Evolutionary conservation across 2,329 filamentous ascomycete genomes (phyloP).

Genomic region (Pseudocercospora fijiensis): DNA sequence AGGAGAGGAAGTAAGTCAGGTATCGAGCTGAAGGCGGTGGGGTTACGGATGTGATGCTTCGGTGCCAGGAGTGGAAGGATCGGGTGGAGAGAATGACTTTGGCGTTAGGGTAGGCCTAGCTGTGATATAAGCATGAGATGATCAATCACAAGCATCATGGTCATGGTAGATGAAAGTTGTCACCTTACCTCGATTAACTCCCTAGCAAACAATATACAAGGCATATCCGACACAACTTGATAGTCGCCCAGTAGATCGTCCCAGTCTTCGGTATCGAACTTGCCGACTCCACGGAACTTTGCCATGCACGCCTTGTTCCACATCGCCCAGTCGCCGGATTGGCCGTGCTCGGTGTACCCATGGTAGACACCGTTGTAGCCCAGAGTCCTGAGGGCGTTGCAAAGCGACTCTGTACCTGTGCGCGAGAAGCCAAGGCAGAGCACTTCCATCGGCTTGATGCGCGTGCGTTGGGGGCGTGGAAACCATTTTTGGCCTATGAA

Average conservation of each 20-base stretch:
- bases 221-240: constrained; percentile 5
- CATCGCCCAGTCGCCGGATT: not conserved
- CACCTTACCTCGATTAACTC: not conserved
- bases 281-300: constrained; percentile 1
- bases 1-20: not conserved
- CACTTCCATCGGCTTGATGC: constrained; percentile 2
- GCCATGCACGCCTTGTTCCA: constrained; percentile 9
- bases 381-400: not conserved
- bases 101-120: constrained; percentile 5
- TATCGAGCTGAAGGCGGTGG: not conserved
- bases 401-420: constrained; percentile 3
- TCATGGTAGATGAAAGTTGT: not conserved
- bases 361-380: constrained; percentile 3
- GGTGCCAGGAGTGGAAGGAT: not conserved
- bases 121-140: not conserved
- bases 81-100: not conserved
- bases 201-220: constrained; percentile 1
- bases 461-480: not conserved
- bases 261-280: not conserved
- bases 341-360: not conserved
- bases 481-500: constrained; percentile 1
- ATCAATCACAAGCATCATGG: no score
- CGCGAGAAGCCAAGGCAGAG: constrained; percentile 5
- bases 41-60: constrained; percentile 1
- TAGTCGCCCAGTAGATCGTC: constrained; percentile 5